A percentile compares a stretch with the other conserved stretches of the same genome.
Conservation (phyloP, 2,329 filamentous ascomycete genomes). For the Colletotrichum theobromicola region DNA sequence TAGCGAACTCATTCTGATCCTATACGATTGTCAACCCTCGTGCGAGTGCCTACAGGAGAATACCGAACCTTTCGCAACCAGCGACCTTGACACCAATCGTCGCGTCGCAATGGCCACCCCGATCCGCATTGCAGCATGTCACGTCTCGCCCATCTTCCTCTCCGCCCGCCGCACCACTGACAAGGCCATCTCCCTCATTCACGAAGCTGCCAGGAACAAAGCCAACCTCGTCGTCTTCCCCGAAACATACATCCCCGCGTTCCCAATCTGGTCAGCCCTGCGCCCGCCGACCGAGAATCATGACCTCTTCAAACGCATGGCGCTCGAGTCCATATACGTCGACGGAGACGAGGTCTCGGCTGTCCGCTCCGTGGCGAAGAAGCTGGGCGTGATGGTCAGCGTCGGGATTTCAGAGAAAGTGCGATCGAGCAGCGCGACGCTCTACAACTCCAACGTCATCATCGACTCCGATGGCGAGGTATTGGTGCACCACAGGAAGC, state of each 20-base stretch:
- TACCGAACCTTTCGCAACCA: rapidly evolving
- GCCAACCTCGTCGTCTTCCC: constrained; percentile 60
- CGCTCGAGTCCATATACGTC: constrained; percentile 45
- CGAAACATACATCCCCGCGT: constrained; percentile 57
- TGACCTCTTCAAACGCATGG: constrained; percentile 51
- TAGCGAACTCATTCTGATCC: neutral
- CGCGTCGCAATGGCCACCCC: neutral
- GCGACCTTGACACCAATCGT: neutral
- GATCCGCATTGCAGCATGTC: constrained; percentile 37
- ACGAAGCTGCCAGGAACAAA: constrained; percentile 42
- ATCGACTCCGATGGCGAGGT: constrained; percentile 49
- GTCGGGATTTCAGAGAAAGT: constrained; percentile 56
- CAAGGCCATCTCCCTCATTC: constrained; percentile 51
- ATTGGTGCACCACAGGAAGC: constrained; percentile 56
- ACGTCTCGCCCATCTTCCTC: constrained; percentile 50
- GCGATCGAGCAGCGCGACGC: constrained; percentile 44
- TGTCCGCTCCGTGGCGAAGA: constrained; percentile 42
- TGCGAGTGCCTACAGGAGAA: neutral
- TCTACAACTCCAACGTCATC: constrained; percentile 58
- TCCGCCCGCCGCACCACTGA: constrained; percentile 48
- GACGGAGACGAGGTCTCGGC: constrained; percentile 50
- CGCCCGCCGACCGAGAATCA: constrained; percentile 55
- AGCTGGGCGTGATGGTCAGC: constrained; percentile 44
- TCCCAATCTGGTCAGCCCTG: constrained; percentile 56
- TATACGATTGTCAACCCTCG: neutral